phyloP scores from a whole-genome alignment of 2,329 filamentous ascomycete genomes.

The Huntiella moniliformis region DNA sequence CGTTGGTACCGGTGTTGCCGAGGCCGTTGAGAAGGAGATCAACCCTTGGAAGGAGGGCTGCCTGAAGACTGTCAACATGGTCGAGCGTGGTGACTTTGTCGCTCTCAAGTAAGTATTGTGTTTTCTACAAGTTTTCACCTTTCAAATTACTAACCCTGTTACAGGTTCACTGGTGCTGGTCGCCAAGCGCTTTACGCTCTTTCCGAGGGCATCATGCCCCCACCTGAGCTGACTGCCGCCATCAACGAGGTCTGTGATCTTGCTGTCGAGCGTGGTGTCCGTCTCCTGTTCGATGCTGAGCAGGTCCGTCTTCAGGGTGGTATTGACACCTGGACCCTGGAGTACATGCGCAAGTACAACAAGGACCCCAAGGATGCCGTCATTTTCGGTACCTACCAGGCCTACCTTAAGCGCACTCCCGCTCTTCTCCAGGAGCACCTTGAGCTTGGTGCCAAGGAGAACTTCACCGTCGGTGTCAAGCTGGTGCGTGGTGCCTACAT shows the following conservation, averaged over 20 bases:
- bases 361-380: conserved; percentile 39
- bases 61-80: conserved; percentile 52
- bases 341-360: conserved; percentile 65
- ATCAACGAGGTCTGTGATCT: conserved; percentile 59
- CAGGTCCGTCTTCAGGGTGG: conserved; percentile 61
- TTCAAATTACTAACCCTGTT: not conserved
- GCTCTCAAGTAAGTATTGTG: conserved; percentile 35
- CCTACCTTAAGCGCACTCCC: conserved; percentile 49
- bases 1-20: conserved; percentile 28
- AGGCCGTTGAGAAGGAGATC: conserved; percentile 40
- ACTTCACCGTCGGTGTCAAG: conserved; percentile 54
- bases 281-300: conserved; percentile 71
- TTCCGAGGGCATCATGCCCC: conserved; percentile 41
- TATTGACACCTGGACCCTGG: conserved; percentile 62
- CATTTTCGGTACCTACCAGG: conserved; percentile 66
- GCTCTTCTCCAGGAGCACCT: conserved; percentile 40
- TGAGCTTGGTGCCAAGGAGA: conserved; percentile 33
- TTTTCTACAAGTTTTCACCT: not conserved
- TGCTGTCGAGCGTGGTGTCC: conserved; percentile 48
- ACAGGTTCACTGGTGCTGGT: conserved; percentile 64
- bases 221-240: conserved; percentile 43
- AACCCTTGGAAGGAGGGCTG: conserved; percentile 56
- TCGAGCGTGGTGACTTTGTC: conserved; percentile 42
- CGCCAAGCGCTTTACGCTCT: conserved; percentile 50
- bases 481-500: conserved; percentile 61